Conservation (phyloP, 257 asterid genomes). For the Fraxinus pennsylvanica region DNA sequence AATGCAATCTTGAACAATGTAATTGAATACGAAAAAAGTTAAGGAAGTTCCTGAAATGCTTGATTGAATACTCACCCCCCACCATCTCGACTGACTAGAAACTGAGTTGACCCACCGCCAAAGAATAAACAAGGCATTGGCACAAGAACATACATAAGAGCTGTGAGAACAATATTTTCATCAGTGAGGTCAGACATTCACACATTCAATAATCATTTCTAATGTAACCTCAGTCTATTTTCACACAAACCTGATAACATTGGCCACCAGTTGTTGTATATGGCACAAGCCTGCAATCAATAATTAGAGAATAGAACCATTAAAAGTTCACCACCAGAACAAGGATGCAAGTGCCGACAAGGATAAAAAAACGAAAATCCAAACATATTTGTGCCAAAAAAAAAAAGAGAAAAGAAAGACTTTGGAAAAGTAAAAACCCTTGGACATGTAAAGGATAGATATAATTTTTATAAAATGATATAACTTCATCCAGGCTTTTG, state of each 20-base stretch:
- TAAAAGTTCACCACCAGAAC: neutral
- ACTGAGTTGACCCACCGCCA: slow-evolving; percentile 96
- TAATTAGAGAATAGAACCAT: slow-evolving; percentile 2
- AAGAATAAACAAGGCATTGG: slow-evolving; percentile 98
- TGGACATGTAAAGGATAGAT: neutral
- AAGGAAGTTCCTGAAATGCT: slow-evolving; percentile 14
- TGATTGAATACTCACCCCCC: slow-evolving; percentile 71
- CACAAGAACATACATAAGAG: slow-evolving; percentile 95
- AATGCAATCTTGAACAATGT: neutral
- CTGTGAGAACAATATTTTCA: slow-evolving; percentile 41
- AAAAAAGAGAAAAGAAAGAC: neutral
- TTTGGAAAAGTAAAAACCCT: neutral
- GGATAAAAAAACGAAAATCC: neutral
- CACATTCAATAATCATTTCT: slow-evolving; percentile 2
- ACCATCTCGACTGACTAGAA: slow-evolving; percentile 88
- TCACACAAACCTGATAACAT: slow-evolving; percentile 76
- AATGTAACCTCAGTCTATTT: neutral
- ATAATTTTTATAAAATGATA: neutral
- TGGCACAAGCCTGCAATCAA: slow-evolving; percentile 80
- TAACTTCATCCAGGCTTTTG: neutral
- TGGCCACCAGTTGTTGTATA: slow-evolving; percentile 99
- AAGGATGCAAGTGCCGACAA: no score
- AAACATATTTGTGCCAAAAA: slow-evolving; percentile 3
- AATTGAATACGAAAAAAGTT: neutral
- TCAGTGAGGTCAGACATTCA: slow-evolving; percentile 16